These are phyloP conservation scores for Hericium alpestre DNA, from an alignment of 768 basidiomycete genomes.

Conservation along the genomic window DNA sequence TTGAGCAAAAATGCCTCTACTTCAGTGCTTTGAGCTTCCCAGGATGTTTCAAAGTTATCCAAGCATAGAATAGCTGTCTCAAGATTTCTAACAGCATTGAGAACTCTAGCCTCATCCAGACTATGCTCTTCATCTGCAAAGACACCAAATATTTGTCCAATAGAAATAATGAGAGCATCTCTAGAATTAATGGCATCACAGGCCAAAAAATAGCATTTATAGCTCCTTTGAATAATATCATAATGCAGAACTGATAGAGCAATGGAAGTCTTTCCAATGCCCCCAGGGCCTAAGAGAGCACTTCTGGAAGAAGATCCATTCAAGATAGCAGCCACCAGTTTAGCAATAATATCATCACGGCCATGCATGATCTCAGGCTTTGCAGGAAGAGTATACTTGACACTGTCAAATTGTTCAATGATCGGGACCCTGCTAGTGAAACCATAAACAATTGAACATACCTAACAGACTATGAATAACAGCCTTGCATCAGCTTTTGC, in stretches of 20 bases:
- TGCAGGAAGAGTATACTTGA: too few species aligned
- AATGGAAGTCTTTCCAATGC: slow-evolving; percentile 9
- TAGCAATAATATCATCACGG: too few species aligned
- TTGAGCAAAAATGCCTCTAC: background rate
- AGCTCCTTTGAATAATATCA: background rate
- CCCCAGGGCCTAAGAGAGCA: slow-evolving; percentile 3
- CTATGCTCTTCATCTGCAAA: background rate
- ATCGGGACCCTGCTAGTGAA: too few species aligned
- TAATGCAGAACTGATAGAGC: slow-evolving; percentile 1
- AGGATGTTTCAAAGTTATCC: slow-evolving; percentile 1
- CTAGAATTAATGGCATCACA: slow-evolving; percentile 1
- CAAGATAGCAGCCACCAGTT: too few species aligned
- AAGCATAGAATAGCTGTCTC: background rate
- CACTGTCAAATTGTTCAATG: too few species aligned
- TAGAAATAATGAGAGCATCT: background rate
- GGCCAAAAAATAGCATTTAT: background rate
- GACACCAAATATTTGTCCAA: background rate
- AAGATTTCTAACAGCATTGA: background rate
- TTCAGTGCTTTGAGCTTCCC: background rate
- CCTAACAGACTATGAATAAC: too few species aligned
- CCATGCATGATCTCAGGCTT: too few species aligned
- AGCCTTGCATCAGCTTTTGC: too few species aligned
- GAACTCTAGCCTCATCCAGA: background rate
- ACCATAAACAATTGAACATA: too few species aligned
- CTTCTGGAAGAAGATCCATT: background rate